A percentile compares a stretch with the other conserved stretches of the same genome.
phyloP scores from a whole-genome alignment of 2,329 filamentous ascomycete species.

The Alternaria hordeiaustralica region DNA sequence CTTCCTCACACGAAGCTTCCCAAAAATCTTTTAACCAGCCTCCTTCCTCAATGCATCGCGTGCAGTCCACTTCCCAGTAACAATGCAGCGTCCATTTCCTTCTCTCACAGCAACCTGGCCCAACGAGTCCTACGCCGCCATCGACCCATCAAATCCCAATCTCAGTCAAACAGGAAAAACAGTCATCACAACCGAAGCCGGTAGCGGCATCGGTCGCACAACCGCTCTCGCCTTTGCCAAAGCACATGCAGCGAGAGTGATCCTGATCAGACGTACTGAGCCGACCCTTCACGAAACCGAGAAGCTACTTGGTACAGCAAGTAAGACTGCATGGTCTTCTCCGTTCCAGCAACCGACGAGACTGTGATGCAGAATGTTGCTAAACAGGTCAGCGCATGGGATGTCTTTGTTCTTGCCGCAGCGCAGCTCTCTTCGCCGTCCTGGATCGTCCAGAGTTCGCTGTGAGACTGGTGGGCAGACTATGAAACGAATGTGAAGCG shows the following conservation, averaged over 20 bases:
- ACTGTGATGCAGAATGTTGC: constrained; percentile 21
- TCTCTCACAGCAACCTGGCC: constrained; percentile 17
- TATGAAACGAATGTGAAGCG: constrained; percentile 31
- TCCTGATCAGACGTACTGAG: constrained; percentile 52
- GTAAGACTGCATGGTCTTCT: constrained; percentile 10
- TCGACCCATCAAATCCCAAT: background rate
- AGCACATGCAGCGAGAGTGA: constrained; percentile 54
- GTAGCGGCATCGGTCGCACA: constrained; percentile 55
- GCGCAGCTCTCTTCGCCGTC: constrained; percentile 15
- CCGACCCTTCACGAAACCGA: constrained; percentile 41
- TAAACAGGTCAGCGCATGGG: constrained; percentile 18
- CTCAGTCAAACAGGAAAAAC: constrained; percentile 21
- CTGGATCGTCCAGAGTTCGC: constrained; percentile 5
- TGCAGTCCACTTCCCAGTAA: background rate
- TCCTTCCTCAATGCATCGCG: background rate
- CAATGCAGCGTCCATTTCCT: constrained; percentile 1
- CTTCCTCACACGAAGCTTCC: background rate
- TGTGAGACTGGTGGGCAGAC: constrained; percentile 25
- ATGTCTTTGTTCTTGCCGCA: constrained; percentile 29
- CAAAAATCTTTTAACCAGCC: background rate
- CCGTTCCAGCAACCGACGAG: constrained; percentile 24
- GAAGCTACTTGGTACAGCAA: constrained; percentile 38
- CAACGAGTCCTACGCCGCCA: constrained; percentile 12
- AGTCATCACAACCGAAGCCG: constrained; percentile 31
- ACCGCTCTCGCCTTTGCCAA: constrained; percentile 53